phyloP scores from a whole-genome alignment of 2,329 filamentous ascomycete species.

The Dactylellina leptospora region DNA sequence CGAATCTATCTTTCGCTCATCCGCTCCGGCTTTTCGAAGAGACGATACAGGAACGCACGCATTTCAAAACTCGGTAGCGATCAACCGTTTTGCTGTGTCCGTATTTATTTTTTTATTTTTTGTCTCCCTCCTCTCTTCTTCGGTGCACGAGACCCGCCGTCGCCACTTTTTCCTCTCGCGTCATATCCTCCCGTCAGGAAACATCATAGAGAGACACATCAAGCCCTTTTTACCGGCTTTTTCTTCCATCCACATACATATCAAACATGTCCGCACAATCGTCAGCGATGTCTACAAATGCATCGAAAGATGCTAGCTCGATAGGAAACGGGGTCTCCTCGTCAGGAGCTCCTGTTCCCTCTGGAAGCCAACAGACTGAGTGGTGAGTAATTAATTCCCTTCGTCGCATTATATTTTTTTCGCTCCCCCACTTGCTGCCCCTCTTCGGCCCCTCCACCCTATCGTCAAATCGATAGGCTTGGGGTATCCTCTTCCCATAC shows the following conservation, averaged over 20 bases:
- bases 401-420: too few relatives aligned
- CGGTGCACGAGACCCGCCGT: conserved; percentile 22
- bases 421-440: conserved; percentile 21
- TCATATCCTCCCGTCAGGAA: conserved; percentile 24
- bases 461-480: too few relatives aligned
- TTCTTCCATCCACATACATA: conserved; percentile 12
- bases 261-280: conserved; percentile 38
- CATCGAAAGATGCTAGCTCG: conserved; percentile 40
- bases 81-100: conserved; percentile 22
- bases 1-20: conserved; percentile 1
- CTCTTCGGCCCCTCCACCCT: conserved; percentile 49
- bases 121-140: background rate
- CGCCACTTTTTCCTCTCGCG: conserved; percentile 17
- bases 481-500: too few relatives aligned
- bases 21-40: conserved; percentile 6
- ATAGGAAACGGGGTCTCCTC: conserved; percentile 48
- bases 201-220: background rate
- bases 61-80: conserved; percentile 27
- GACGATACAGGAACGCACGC: background rate
- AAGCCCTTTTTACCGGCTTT: conserved; percentile 20
- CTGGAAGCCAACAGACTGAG: conserved; percentile 47
- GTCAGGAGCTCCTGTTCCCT: conserved; percentile 18
- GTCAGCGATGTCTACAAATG: conserved; percentile 48
- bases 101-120: background rate
- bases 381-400: conserved; percentile 21